phyloP scores from a whole-genome alignment of 768 basidiomycete genomes.

The Naganishia vishniacii region DNA sequence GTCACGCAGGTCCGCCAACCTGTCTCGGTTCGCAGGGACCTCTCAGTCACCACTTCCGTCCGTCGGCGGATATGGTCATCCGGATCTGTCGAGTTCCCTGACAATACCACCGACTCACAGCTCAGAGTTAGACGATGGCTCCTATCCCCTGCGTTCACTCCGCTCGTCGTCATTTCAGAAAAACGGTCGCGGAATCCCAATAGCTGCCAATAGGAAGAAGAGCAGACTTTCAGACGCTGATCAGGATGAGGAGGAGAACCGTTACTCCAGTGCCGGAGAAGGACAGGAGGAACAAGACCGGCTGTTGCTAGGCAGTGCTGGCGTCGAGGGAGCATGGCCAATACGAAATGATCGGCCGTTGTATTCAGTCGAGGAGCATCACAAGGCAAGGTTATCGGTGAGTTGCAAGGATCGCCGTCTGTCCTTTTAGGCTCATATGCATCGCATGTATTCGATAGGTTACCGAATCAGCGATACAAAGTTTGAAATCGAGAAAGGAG shows the following conservation, averaged over 20 bases:
- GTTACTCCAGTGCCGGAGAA: not conserved
- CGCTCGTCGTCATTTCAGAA: not conserved
- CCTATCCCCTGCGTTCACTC: slow-evolving; percentile 6
- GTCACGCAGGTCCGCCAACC: slow-evolving; percentile 15
- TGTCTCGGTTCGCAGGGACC: not conserved
- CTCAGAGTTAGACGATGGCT: not conserved
- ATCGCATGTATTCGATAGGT: not conserved
- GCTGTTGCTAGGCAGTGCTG: slow-evolving; percentile 14
- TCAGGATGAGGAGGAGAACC: not conserved
- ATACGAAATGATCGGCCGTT: not conserved
- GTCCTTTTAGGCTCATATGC: not conserved
- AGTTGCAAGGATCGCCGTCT: not conserved
- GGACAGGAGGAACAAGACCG: slow-evolving; percentile 17
- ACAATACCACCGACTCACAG: not conserved
- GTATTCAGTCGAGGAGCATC: not conserved
- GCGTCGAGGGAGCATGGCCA: slow-evolving; percentile 23
- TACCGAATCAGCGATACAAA: slow-evolving; percentile 12
- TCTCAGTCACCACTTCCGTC: not conserved
- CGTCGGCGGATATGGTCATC: not conserved
- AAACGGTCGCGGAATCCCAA: not conserved
- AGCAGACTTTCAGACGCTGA: slow-evolving; percentile 8
- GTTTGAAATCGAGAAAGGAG: not conserved
- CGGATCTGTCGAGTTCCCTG: not conserved
- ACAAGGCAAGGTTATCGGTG: not conserved
- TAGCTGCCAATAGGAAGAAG: not conserved